phyloP scores from a whole-genome alignment of 2,329 filamentous ascomycete species.

The Westerdykella aurantiaca region DNA sequence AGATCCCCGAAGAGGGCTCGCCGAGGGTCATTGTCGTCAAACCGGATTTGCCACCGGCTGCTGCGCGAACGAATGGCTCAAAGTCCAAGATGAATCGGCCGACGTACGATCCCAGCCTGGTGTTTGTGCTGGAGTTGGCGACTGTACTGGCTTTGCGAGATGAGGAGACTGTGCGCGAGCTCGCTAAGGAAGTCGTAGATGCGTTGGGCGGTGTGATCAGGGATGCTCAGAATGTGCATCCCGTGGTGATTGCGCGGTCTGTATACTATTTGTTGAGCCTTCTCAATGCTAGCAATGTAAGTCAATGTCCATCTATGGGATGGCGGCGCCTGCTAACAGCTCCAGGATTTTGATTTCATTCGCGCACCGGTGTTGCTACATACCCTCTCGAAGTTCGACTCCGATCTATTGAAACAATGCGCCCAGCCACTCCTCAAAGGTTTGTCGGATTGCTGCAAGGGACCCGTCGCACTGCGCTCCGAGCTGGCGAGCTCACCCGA shows the following conservation, averaged over 20 bases:
- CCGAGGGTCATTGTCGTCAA: slow-evolving; percentile 84
- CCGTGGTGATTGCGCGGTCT: slow-evolving; percentile 74
- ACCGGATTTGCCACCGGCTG: slow-evolving; percentile 65
- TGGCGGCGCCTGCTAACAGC: neutral
- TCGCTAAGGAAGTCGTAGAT: slow-evolving; percentile 76
- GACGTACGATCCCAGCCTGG: slow-evolving; percentile 75
- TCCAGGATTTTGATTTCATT: slow-evolving; percentile 79
- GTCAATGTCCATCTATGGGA: slow-evolving; percentile 27
- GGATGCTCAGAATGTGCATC: slow-evolving; percentile 72
- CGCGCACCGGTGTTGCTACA: slow-evolving; percentile 89
- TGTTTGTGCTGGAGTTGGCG: slow-evolving; percentile 87
- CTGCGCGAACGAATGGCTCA: slow-evolving; percentile 55
- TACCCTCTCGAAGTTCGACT: slow-evolving; percentile 79
- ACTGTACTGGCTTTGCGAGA: slow-evolving; percentile 77
- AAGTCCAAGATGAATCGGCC: slow-evolving; percentile 53
- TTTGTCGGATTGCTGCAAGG: slow-evolving; percentile 70
- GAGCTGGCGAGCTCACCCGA: slow-evolving; percentile 96
- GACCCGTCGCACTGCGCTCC: slow-evolving; percentile 71
- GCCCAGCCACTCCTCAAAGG: slow-evolving; percentile 73
- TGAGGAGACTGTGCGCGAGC: slow-evolving; percentile 60
- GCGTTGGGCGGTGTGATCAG: slow-evolving; percentile 75
- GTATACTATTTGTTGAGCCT: slow-evolving; percentile 82
- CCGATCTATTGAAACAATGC: slow-evolving; percentile 68
- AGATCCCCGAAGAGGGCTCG: slow-evolving; percentile 80
- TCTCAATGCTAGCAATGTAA: slow-evolving; percentile 77